Evolutionary conservation across 345 rosid genomes (phyloP), one percentile per base, ranked within the genome.

Genomic region (Garcia nutans): DNA sequence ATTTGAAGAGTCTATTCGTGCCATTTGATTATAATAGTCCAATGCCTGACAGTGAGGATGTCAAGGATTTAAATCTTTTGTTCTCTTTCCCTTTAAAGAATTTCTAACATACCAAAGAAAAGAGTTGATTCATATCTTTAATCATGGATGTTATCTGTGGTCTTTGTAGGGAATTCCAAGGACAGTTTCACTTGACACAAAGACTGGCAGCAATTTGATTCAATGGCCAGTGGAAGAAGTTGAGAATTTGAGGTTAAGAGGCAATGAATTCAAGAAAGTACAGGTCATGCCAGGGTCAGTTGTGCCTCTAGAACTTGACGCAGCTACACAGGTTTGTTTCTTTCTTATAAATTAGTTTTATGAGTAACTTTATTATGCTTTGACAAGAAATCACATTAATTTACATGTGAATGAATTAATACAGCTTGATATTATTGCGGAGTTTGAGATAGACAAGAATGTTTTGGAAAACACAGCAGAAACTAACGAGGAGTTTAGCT

Each of bases 191-290:
- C 76, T 89, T 41, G 98, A 94, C 72, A 74, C 50, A 7, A 91
- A 88, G 81, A 92, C 92, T 0, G 85, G 90, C 5, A 84, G 78
- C 44, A 88, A 89, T 78, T 77, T 94, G 59, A 82, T 92, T 67
- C 94, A 89, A 23, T 94, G 97, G 97, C 98, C 98, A 13, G 94
- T 89, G 13, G 85, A 87, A 83, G 98, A 94, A 65, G 84, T 86
- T 0, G 89, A 92, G 58, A 87, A 84, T 49, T 83, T 94, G 85
- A 89, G 98, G 73, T 64, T 89, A 71, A 68, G 66, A 33, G 79
- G 90, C 76, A 78, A 80, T 31, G 85, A 84, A 28, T 94, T 91
- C 52, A 57, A 87, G 49, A 65, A 74, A 17, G 74, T 92, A 59
- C 70, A 54, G 76, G 77, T 91, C 24, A 73, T 83, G 78, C 78